Conservation (phyloP, 257 asterid genomes). For the Lycium ferocissimum region DNA sequence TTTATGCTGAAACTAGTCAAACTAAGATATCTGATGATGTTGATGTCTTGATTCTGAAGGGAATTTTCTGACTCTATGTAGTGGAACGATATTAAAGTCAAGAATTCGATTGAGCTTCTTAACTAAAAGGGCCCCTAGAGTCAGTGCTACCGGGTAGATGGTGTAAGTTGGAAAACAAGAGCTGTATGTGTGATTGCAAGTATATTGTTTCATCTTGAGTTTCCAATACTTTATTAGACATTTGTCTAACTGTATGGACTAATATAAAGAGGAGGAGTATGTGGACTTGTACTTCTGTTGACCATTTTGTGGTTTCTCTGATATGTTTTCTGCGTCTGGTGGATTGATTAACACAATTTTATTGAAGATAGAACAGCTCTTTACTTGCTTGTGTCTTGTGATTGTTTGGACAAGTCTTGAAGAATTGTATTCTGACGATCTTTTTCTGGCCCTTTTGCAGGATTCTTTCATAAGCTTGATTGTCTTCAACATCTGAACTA, state of each 20-base stretch:
- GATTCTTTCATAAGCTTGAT: slow-evolving; percentile 19
- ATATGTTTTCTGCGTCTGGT: not conserved
- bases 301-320: not conserved
- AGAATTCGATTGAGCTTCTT: not conserved
- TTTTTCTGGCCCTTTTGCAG: slow-evolving; percentile 17
- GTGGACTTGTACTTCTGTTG: not conserved
- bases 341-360: not conserved
- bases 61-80: not conserved
- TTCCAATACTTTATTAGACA: not conserved
- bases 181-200: slow-evolving; percentile 5
- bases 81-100: not conserved
- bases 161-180: not conserved
- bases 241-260: not conserved
- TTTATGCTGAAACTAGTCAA: not conserved
- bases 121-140: not conserved
- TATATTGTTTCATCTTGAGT: slow-evolving; percentile 1
- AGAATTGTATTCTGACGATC: slow-evolving; percentile 19
- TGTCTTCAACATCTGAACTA: slow-evolving; percentile 22
- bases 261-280: not conserved
- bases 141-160: not conserved
- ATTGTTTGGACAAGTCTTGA: not conserved
- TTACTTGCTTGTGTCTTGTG: slow-evolving; percentile 12
- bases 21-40: not conserved
- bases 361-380: not conserved
- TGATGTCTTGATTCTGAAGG: slow-evolving; percentile 23